Evolutionary conservation across 495 filamentous ascomycete species (phyloP).

Genomic region (Hypomontagnella submonticulosa): DNA sequence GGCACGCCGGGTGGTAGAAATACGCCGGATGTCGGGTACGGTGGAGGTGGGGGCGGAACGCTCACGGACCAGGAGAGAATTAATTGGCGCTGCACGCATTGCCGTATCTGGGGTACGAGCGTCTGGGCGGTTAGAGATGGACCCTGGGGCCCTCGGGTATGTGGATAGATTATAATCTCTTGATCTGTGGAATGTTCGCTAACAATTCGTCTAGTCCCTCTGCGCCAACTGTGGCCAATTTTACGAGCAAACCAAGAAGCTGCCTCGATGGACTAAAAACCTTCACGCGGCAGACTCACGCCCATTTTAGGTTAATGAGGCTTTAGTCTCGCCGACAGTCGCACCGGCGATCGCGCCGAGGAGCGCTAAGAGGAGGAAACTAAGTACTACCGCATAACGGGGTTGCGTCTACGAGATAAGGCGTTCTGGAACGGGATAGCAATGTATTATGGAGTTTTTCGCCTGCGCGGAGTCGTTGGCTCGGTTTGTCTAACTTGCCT

Average conservation of each 20-base stretch:
- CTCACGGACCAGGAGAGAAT: slow-evolving; percentile 82
- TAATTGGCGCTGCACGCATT: slow-evolving; percentile 92
- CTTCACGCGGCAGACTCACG: slow-evolving; percentile 66
- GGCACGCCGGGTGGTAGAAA: slow-evolving; percentile 76
- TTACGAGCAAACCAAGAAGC: slow-evolving; percentile 84
- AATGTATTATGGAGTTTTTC: slow-evolving; percentile 29
- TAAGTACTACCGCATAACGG: neutral
- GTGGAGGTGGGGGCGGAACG: slow-evolving; percentile 71
- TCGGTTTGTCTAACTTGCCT: slow-evolving; percentile 30
- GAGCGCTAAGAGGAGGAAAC: neutral
- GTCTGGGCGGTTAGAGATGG: slow-evolving; percentile 97
- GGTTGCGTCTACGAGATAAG: slow-evolving; percentile 24
- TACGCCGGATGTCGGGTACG: slow-evolving; percentile 77
- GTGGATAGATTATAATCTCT: slow-evolving; percentile 46
- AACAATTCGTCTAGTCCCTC: slow-evolving; percentile 70
- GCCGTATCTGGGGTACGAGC: slow-evolving; percentile 84
- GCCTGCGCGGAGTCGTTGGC: slow-evolving; percentile 40
- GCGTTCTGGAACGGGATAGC: slow-evolving; percentile 33
- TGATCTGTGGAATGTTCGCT: slow-evolving; percentile 7
- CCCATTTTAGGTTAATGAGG: slow-evolving; percentile 47
- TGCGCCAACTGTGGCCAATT: slow-evolving; percentile 94
- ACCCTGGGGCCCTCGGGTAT: slow-evolving; percentile 84
- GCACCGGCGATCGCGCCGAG: neutral
- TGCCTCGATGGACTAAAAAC: slow-evolving; percentile 85
- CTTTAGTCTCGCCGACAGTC: neutral